A percentile compares a stretch with the other conserved stretches of the same genome.
These are phyloP conservation scores for Amoeboaphelidium protococcarum DNA, from an alignment of 371 early-diverging fungal species.

Conservation along the genomic window DNA sequence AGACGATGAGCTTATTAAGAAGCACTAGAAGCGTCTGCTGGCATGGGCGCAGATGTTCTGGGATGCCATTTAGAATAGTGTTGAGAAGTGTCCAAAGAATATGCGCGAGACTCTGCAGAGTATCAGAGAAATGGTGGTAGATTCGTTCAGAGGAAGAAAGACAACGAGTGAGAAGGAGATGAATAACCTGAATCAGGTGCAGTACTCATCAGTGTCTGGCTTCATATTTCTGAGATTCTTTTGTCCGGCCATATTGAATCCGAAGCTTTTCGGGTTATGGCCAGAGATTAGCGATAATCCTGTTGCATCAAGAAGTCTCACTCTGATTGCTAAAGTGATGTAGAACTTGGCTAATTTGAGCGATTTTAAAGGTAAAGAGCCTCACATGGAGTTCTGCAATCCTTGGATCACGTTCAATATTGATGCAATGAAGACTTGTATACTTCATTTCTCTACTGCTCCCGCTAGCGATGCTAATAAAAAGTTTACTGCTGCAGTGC, in stretches of 20 bases:
- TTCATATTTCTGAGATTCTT: constrained; percentile 4
- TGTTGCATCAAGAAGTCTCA: constrained; percentile 1
- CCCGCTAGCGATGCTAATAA: not conserved
- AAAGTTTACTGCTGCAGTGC: not conserved
- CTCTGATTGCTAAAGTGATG: constrained; percentile 2
- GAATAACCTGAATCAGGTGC: not conserved
- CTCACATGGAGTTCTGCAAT: constrained; percentile 1
- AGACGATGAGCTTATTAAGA: not conserved
- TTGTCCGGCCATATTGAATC: constrained; percentile 4
- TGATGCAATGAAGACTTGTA: not conserved
- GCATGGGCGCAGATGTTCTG: not conserved
- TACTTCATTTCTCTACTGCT: not conserved
- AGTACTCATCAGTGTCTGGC: not conserved
- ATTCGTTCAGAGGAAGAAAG: too few species aligned
- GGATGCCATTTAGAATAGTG: not conserved
- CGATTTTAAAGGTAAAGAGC: constrained; percentile 3
- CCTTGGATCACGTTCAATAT: not conserved
- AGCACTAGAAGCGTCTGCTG: not conserved
- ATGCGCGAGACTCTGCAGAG: not conserved
- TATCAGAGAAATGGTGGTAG: not conserved
- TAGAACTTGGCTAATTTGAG: constrained; percentile 3
- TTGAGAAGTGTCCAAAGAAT: not conserved
- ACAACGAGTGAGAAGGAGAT: too few species aligned
- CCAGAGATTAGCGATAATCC: not conserved
- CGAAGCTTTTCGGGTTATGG: constrained; percentile 1